phyloP scores from a whole-genome alignment of 139 green algal species.

The Chlorella sp. region DNA sequence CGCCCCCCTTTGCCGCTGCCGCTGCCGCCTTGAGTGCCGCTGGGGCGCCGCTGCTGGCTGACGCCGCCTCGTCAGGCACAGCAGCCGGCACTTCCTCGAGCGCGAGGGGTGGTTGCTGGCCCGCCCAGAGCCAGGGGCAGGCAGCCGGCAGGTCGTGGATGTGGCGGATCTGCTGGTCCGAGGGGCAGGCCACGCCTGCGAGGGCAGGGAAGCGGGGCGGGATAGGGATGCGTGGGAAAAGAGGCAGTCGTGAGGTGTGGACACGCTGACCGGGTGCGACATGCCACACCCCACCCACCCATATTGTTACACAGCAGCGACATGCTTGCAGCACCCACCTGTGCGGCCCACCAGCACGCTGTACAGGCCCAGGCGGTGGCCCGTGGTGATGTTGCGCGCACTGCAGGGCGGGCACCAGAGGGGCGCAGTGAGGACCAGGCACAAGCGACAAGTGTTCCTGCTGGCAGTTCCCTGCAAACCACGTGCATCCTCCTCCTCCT shows the following conservation, averaged over 20 bases:
- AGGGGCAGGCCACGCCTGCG: constrained; percentile 30
- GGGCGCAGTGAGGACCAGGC: too few relatives aligned
- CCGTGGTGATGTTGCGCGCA: constrained; percentile 72
- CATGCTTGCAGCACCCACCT: not conserved
- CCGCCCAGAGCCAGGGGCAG: constrained; percentile 43
- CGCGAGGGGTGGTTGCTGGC: constrained; percentile 12
- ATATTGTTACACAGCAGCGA: not conserved
- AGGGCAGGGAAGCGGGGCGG: not conserved
- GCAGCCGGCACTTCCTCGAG: not conserved
- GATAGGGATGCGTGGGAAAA: not conserved
- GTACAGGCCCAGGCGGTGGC: constrained; percentile 66
- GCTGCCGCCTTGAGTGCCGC: not conserved
- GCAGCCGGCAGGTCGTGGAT: constrained; percentile 46
- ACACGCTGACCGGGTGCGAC: not conserved
- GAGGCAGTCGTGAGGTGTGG: not conserved
- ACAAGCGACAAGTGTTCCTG: not conserved
- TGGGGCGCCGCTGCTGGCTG: too few relatives aligned
- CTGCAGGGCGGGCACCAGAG: not conserved
- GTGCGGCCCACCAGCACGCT: constrained; percentile 62
- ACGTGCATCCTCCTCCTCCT: too few relatives aligned
- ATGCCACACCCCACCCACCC: not conserved
- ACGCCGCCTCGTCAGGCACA: too few relatives aligned
- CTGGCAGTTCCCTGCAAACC: too few relatives aligned
- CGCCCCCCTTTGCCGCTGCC: not conserved
- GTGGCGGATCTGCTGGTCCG: constrained; percentile 25